Evolutionary conservation across 805 yeast genomes (phyloP).

Genomic region (Metschnikowia kofuensis): DNA sequence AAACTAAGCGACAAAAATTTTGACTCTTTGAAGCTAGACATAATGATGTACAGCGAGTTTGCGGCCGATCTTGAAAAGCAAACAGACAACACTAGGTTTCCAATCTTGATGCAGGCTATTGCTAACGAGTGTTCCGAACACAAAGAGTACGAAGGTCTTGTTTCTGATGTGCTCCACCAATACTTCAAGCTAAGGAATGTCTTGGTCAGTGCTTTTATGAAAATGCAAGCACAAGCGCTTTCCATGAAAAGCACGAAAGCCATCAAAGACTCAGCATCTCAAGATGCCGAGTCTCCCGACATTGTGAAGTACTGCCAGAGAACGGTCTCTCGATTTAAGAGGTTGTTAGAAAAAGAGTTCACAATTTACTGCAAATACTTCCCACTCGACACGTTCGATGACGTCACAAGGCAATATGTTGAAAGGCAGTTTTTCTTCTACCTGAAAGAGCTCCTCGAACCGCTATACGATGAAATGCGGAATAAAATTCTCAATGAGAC

Average conservation of each 20-base stretch:
- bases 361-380: constrained; percentile 57
- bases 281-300: constrained; percentile 18
- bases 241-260: not conserved
- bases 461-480: constrained; percentile 70
- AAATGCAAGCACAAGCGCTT: constrained; percentile 27
- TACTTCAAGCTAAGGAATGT: constrained; percentile 59
- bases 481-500: constrained; percentile 66
- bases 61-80: constrained; percentile 16
- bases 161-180: constrained; percentile 59
- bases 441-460: constrained; percentile 67
- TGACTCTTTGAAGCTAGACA: constrained; percentile 13
- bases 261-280: not conserved
- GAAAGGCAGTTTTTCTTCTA: constrained; percentile 47
- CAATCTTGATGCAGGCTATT: constrained; percentile 11
- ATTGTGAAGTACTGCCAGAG: constrained; percentile 59
- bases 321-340: constrained; percentile 57
- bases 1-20: constrained; percentile 6
- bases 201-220: constrained; percentile 42
- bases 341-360: constrained; percentile 59
- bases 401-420: constrained; percentile 13
- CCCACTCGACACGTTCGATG: constrained; percentile 8
- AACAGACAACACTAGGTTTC: constrained; percentile 14
- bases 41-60: constrained; percentile 19
- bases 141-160: constrained; percentile 61
- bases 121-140: constrained; percentile 25